Evolutionary conservation across 2,329 filamentous ascomycete genomes (phyloP).

Genomic region (Exophiala viscosa): DNA sequence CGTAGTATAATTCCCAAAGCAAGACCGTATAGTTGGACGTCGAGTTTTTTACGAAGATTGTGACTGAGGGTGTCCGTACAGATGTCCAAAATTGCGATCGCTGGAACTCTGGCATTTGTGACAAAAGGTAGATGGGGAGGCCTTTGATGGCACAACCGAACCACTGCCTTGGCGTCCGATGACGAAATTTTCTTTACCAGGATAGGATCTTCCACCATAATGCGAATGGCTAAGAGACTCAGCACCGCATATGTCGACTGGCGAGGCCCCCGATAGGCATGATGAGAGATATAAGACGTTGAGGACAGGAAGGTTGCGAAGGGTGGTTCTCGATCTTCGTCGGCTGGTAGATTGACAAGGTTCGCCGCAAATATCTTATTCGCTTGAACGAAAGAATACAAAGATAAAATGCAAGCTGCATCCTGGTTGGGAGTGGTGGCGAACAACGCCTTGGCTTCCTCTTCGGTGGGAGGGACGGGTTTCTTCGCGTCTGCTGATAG

Average conservation of each 20-base stretch:
- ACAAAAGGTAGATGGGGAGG: slow-evolving; percentile 78
- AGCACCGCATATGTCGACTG: slow-evolving; percentile 80
- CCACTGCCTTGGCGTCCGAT: slow-evolving; percentile 67
- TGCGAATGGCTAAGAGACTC: slow-evolving; percentile 77
- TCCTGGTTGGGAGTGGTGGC: slow-evolving; percentile 73
- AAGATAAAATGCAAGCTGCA: slow-evolving; percentile 74
- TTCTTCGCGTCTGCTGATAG: slow-evolving; percentile 67
- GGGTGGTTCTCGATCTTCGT: slow-evolving; percentile 65
- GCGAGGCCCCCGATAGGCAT: slow-evolving; percentile 78
- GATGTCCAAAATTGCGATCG: slow-evolving; percentile 74
- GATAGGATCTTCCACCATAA: slow-evolving; percentile 78
- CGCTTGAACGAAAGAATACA: slow-evolving; percentile 89
- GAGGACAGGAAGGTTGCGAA: slow-evolving; percentile 81
- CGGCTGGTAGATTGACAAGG: slow-evolving; percentile 61
- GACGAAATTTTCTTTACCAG: slow-evolving; percentile 81
- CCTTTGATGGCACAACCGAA: slow-evolving; percentile 84
- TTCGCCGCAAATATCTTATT: slow-evolving; percentile 95
- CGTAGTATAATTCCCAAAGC: slow-evolving; percentile 78
- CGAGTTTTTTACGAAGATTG: slow-evolving; percentile 80
- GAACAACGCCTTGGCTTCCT: slow-evolving; percentile 80
- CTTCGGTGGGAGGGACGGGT: slow-evolving; percentile 59
- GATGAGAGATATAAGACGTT: slow-evolving; percentile 87
- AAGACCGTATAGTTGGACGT: slow-evolving; percentile 77
- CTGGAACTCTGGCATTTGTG: slow-evolving; percentile 67
- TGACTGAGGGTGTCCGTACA: slow-evolving; percentile 91